phyloP scores from a whole-genome alignment of 2,329 filamentous ascomycete species.

The Hymenoscyphus salicellus region DNA sequence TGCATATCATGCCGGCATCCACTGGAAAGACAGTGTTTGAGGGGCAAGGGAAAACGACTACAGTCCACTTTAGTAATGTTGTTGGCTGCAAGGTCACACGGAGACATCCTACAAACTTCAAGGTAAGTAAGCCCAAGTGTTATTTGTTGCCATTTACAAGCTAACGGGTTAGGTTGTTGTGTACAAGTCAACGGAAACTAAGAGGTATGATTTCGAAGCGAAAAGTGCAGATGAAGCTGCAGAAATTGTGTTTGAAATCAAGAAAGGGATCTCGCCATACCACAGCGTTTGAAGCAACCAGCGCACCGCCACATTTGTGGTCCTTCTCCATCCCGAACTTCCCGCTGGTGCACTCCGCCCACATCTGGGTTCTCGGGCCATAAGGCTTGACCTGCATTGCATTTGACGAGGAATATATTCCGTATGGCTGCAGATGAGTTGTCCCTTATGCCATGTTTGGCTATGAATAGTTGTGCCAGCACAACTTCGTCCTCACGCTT shows the following conservation, averaged over 20 bases:
- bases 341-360: not conserved
- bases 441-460: not conserved
- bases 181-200: constrained; percentile 72
- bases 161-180: constrained; percentile 58
- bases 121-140: constrained; percentile 48
- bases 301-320: not conserved
- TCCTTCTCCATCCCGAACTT: no score
- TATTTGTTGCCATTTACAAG: not conserved
- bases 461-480: no score
- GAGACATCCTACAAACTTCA: constrained; percentile 77
- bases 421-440: not conserved
- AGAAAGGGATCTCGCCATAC: constrained; percentile 70
- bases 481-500: no score
- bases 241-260: constrained; percentile 77
- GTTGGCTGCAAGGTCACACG: constrained; percentile 78
- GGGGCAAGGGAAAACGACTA: constrained; percentile 67
- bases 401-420: not conserved
- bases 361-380: not conserved
- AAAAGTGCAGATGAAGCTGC: constrained; percentile 66
- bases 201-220: constrained; percentile 84
- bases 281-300: constrained; percentile 27
- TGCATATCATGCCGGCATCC: constrained; percentile 75
- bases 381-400: not conserved
- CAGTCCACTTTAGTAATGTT: constrained; percentile 78
- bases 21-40: constrained; percentile 64